phyloP scores from a whole-genome alignment of 441 rosid species.

The Viola pubescens region DNA sequence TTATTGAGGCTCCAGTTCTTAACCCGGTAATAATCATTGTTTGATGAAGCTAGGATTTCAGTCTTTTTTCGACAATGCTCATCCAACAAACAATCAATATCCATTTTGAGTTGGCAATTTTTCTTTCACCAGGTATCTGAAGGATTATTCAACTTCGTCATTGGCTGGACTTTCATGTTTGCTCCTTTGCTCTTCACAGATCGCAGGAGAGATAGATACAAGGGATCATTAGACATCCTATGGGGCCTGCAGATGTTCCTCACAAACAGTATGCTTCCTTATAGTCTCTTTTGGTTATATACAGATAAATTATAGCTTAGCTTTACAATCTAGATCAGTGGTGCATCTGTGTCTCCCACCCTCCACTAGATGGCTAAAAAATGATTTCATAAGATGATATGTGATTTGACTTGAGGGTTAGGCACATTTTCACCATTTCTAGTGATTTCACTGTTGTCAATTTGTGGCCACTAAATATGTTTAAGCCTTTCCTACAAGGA shows the following conservation, averaged over 20 bases:
- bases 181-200: slow-evolving; percentile 92
- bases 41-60: not conserved
- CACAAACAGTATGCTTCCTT: slow-evolving; percentile 56
- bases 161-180: slow-evolving; percentile 96
- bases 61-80: not conserved
- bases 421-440: not conserved
- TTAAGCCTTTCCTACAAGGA: not conserved
- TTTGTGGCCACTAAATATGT: not conserved
- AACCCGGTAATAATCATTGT: slow-evolving; percentile 59
- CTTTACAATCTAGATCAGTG: not conserved
- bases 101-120: not conserved
- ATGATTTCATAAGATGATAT: not conserved
- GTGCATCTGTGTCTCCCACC: not conserved
- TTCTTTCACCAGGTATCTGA: slow-evolving; percentile 54
- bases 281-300: slow-evolving; percentile 11
- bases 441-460: not conserved
- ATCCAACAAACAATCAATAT: too few relatives aligned
- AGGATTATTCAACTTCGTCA: slow-evolving; percentile 88
- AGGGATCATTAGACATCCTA: slow-evolving; percentile 59
- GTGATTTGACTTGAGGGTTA: slow-evolving; percentile 1
- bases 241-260: slow-evolving; percentile 97
- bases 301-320: not conserved
- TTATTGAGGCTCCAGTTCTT: slow-evolving; percentile 69
- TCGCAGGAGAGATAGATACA: slow-evolving; percentile 59
- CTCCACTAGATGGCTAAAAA: not conserved